Evolutionary conservation across 169 alveolate species (phyloP).

Genomic region (Perkinsus marinus): DNA sequence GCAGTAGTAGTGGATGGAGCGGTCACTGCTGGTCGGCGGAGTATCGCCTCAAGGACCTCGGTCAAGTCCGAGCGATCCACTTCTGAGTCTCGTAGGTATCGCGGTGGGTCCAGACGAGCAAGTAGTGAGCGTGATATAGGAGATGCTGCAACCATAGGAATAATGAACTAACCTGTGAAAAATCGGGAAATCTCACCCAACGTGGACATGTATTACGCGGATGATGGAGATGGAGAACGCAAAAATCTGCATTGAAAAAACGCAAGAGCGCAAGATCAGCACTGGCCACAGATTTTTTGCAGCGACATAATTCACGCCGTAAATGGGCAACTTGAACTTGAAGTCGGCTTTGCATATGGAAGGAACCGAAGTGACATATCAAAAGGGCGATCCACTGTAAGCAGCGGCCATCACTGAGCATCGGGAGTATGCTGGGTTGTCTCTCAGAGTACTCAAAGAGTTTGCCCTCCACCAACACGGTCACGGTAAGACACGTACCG

Average conservation of each 20-base stretch:
- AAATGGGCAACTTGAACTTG: background rate
- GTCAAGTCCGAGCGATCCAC: background rate
- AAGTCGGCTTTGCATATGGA: background rate
- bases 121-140: background rate
- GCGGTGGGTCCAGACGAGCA: background rate
- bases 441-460: background rate
- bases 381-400: background rate
- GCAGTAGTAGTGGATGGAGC: too few species aligned
- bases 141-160: background rate
- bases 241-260: too few species aligned
- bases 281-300: background rate
- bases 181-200: too few species aligned
- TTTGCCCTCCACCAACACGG: background rate
- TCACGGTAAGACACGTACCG: background rate
- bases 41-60: background rate
- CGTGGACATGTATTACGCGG: too few species aligned
- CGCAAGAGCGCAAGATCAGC: background rate
- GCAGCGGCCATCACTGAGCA: background rate
- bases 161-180: background rate
- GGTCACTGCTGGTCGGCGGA: background rate
- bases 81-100: background rate
- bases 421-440: background rate
- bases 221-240: too few species aligned
- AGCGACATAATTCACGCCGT: background rate
- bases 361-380: background rate